A percentile compares a stretch with the other conserved stretches of the same genome.
These are phyloP conservation scores for Pyronema domesticum DNA, from an alignment of 495 filamentous ascomycete species.

Conservation along the genomic window DNA sequence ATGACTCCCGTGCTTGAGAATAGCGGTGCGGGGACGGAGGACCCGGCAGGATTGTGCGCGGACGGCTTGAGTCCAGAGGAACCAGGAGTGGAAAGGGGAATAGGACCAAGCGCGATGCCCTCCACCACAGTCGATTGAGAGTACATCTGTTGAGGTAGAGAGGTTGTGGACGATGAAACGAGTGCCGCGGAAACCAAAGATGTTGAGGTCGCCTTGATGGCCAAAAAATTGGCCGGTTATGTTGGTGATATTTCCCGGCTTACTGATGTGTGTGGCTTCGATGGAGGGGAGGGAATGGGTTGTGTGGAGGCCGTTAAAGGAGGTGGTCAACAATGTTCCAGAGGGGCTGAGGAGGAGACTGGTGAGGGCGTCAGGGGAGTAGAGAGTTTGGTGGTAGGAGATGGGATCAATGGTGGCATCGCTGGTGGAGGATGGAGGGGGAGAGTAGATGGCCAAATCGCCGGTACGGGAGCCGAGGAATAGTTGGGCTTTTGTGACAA, in stretches of 20 bases:
- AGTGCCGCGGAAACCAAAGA: slow-evolving; percentile 66
- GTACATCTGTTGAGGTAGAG: slow-evolving; percentile 42
- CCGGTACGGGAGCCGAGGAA: slow-evolving; percentile 54
- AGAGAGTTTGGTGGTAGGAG: slow-evolving; percentile 28
- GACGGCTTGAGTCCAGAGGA: slow-evolving; percentile 39
- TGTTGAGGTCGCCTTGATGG: slow-evolving; percentile 34
- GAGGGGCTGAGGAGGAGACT: slow-evolving; percentile 30
- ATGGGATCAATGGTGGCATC: slow-evolving; percentile 17
- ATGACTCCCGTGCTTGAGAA: slow-evolving; percentile 53
- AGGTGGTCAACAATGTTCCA: not conserved
- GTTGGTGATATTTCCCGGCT: slow-evolving; percentile 3
- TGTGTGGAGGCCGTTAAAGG: slow-evolving; percentile 1
- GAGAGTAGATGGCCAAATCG: slow-evolving; percentile 36
- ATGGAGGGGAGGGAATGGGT: slow-evolving; percentile 2
- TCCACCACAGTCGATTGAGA: slow-evolving; percentile 62
- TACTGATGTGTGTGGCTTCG: not conserved
- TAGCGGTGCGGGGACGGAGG: slow-evolving; percentile 28
- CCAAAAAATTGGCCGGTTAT: not conserved
- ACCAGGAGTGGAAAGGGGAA: slow-evolving; percentile 28
- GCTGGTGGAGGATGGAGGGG: slow-evolving; percentile 7
- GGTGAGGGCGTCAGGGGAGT: slow-evolving; percentile 52
- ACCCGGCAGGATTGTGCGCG: slow-evolving; percentile 27
- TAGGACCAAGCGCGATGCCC: slow-evolving; percentile 56
- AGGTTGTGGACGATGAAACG: slow-evolving; percentile 68
- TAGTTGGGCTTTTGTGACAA: slow-evolving; percentile 31